Percentiles rank a stretch among this genome's conserved stretches.
These are phyloP conservation scores for Chaetoceros tenuissimus DNA, from an alignment of 108 stramenopile species.

Conservation along the genomic window DNA sequence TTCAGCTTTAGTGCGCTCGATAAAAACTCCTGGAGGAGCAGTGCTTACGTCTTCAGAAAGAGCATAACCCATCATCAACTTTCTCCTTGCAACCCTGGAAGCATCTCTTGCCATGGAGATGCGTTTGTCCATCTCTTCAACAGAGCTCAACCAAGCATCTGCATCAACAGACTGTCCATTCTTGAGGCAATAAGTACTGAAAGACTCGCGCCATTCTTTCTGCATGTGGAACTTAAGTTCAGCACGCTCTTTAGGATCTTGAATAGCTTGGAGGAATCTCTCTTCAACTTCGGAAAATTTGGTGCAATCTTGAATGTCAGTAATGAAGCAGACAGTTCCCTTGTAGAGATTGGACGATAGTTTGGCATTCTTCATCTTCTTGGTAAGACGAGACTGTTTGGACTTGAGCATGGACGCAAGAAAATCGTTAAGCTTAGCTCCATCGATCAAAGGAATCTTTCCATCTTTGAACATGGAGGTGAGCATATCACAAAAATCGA, in stretches of 20 bases:
- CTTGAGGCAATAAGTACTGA: constrained; percentile 45
- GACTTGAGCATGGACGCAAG: constrained; percentile 73
- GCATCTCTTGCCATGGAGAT: constrained; percentile 63
- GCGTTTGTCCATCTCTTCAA: constrained; percentile 72
- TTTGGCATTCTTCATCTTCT: constrained; percentile 89
- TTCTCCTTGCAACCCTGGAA: constrained; percentile 51
- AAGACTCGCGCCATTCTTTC: constrained; percentile 79
- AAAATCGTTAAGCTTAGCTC: constrained; percentile 83
- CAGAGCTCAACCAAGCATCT: constrained; percentile 55
- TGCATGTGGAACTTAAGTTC: constrained; percentile 84
- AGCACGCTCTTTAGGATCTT: constrained; percentile 54
- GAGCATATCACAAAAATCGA: constrained; percentile 63
- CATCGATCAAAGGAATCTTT: constrained; percentile 53
- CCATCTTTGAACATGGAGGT: constrained; percentile 59
- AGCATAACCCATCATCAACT: constrained; percentile 77
- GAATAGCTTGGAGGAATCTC: constrained; percentile 47
- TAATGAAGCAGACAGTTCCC: constrained; percentile 26
- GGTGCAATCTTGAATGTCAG: constrained; percentile 27
- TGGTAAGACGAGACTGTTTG: constrained; percentile 83
- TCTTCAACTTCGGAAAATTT: constrained; percentile 59
- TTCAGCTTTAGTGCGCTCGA: constrained; percentile 30
- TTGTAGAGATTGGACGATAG: constrained; percentile 55
- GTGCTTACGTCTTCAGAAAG: constrained; percentile 49
- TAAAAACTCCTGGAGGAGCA: constrained; percentile 60
- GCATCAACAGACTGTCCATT: constrained; percentile 61